Evolutionary conservation across 208 protist species (phyloP).

Genomic region (Trypanosoma congolense): DNA sequence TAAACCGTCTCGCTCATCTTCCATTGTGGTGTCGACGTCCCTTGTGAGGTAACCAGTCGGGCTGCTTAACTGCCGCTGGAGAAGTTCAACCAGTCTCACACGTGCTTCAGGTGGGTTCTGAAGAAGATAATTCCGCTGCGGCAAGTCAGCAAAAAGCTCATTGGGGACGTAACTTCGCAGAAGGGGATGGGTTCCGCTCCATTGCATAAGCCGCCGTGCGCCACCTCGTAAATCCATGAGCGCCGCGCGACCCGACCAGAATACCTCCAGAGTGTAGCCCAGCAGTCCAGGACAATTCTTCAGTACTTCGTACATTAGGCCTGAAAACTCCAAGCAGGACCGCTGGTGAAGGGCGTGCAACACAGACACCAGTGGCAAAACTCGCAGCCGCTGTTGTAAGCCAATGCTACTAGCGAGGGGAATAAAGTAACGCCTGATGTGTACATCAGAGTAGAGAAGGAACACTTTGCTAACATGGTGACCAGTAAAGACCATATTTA

Average conservation of each 20-base stretch:
- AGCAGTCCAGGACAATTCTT: conserved; percentile 74
- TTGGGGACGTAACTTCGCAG: conserved; percentile 55
- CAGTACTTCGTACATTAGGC: conserved; percentile 72
- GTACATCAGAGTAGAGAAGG: conserved; percentile 36
- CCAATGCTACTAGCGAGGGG: conserved; percentile 53
- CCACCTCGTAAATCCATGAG: conserved; percentile 43
- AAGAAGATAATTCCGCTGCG: conserved; percentile 58
- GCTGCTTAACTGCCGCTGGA: conserved; percentile 80
- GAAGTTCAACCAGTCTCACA: conserved; percentile 68
- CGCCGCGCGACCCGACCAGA: conserved; percentile 52
- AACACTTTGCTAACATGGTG: conserved; percentile 52
- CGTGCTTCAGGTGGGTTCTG: conserved; percentile 53
- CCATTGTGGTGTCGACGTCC: conserved; percentile 55
- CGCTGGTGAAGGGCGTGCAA: conserved; percentile 70
- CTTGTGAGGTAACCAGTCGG: conserved; percentile 66
- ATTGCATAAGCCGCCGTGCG: conserved; percentile 42
- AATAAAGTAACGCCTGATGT: conserved; percentile 62
- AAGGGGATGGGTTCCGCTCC: conserved; percentile 28
- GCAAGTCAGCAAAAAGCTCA: conserved; percentile 76
- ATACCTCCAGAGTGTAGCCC: conserved; percentile 60
- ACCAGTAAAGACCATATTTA: conserved; percentile 68
- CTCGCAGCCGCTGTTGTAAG: conserved; percentile 72
- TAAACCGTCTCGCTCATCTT: conserved; percentile 63
- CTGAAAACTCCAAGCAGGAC: conserved; percentile 60
- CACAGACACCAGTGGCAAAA: conserved; percentile 62